phyloP scores from a whole-genome alignment of 257 asterid species.

The Lavandula angustifolia region DNA sequence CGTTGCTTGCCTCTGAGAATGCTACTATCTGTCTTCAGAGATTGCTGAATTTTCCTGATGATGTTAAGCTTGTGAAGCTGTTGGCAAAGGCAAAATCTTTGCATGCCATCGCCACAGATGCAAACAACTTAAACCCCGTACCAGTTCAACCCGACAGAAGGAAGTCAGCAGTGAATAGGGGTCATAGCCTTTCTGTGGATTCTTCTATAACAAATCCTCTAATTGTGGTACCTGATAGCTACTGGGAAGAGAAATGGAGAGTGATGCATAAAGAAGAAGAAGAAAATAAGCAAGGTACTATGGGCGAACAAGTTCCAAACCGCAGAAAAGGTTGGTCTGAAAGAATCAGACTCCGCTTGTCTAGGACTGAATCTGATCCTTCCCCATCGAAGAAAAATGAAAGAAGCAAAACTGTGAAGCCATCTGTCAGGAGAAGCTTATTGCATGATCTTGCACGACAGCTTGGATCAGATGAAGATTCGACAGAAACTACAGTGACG shows the following conservation, averaged over 20 bases:
- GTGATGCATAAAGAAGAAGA: slow-evolving; percentile 66
- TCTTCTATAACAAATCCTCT: slow-evolving; percentile 60
- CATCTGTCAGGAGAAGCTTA: slow-evolving; percentile 73
- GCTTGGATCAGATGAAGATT: slow-evolving; percentile 60
- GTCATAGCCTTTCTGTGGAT: slow-evolving; percentile 66
- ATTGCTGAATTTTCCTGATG: slow-evolving; percentile 71
- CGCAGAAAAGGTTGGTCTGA: slow-evolving; percentile 70
- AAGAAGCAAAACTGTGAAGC: slow-evolving; percentile 40
- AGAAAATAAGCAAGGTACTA: slow-evolving; percentile 46
- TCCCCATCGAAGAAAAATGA: slow-evolving; percentile 45
- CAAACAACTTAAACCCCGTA: slow-evolving; percentile 52
- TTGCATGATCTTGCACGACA: slow-evolving; percentile 68
- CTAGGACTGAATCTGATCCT: slow-evolving; percentile 80
- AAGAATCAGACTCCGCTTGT: slow-evolving; percentile 56
- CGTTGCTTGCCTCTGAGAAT: slow-evolving; percentile 84
- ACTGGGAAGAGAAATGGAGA: slow-evolving; percentile 97
- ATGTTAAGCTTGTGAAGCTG: slow-evolving; percentile 58
- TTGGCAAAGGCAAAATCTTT: slow-evolving; percentile 69
- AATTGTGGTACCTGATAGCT: slow-evolving; percentile 60
- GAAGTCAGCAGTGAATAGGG: slow-evolving; percentile 48
- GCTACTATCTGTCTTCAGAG: slow-evolving; percentile 85
- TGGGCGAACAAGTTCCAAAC: slow-evolving; percentile 40
- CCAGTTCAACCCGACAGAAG: slow-evolving; percentile 45
- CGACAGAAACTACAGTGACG: slow-evolving; percentile 31
- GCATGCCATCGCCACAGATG: slow-evolving; percentile 61